Percentiles rank a stretch among this genome's conserved stretches.
These are phyloP conservation scores for Ustilago crameri DNA, from an alignment of 1,284 basidiomycete genomes.

Conservation along the genomic window DNA sequence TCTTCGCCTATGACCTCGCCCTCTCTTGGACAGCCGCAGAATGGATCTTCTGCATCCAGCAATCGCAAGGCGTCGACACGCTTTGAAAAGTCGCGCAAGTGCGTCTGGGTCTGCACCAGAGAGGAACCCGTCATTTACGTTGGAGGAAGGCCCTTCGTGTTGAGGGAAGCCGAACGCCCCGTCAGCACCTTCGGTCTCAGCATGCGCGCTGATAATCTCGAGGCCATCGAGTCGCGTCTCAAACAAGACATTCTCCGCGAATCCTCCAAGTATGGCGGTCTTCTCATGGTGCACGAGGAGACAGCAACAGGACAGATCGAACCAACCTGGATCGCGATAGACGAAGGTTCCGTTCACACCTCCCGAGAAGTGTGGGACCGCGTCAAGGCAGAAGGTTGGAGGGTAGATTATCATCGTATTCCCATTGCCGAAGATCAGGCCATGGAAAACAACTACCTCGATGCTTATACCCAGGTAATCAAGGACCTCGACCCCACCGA, in stretches of 20 bases:
- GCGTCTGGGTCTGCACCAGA: slow-evolving; percentile 72
- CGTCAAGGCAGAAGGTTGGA: slow-evolving; percentile 86
- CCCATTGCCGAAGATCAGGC: slow-evolving; percentile 77
- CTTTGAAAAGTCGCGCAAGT: slow-evolving; percentile 54
- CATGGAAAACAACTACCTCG: slow-evolving; percentile 73
- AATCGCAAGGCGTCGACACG: slow-evolving; percentile 8
- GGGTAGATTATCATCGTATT: slow-evolving; percentile 77
- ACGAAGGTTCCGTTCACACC: slow-evolving; percentile 84
- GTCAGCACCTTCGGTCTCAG: slow-evolving; percentile 83
- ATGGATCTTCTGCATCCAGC: background rate
- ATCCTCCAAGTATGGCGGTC: slow-evolving; percentile 84
- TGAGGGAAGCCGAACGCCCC: slow-evolving; percentile 90
- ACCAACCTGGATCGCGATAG: slow-evolving; percentile 94
- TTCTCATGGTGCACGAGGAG: slow-evolving; percentile 93
- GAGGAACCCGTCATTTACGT: slow-evolving; percentile 96
- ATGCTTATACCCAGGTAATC: slow-evolving; percentile 88
- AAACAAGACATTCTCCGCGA: slow-evolving; percentile 95
- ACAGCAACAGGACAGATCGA: slow-evolving; percentile 68
- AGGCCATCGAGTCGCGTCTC: slow-evolving; percentile 86
- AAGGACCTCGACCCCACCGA: slow-evolving; percentile 81
- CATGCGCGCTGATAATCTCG: slow-evolving; percentile 91
- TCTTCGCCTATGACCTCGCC: slow-evolving; percentile 21
- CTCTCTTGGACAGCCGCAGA: slow-evolving; percentile 4
- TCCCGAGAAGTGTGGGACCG: slow-evolving; percentile 79
- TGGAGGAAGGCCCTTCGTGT: slow-evolving; percentile 90